Percentiles rank a stretch among this genome's conserved stretches.
Evolutionary conservation across 2,329 filamentous ascomycete species (phyloP).

Genomic region (Plenodomus tracheiphilus): DNA sequence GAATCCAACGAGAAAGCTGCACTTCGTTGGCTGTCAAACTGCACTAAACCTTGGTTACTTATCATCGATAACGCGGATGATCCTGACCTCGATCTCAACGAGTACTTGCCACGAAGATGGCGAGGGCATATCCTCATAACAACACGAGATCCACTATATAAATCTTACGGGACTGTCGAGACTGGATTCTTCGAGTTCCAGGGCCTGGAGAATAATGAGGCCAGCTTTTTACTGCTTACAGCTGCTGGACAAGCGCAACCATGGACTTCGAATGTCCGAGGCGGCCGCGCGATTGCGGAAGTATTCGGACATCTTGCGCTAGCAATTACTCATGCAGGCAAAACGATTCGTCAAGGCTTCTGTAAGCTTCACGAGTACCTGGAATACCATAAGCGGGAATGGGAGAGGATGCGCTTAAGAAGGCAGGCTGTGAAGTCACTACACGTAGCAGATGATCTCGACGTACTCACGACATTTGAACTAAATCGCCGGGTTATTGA

Average conservation of each 20-base stretch:
- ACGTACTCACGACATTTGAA: no score
- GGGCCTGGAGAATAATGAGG: slow-evolving; percentile 19
- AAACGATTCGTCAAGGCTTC: slow-evolving; percentile 17
- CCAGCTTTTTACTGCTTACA: slow-evolving; percentile 25
- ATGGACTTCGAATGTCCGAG: no score
- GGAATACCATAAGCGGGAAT: slow-evolving; percentile 13
- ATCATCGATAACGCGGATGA: slow-evolving; percentile 39
- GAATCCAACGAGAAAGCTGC: slow-evolving; percentile 33
- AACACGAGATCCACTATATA: slow-evolving; percentile 34
- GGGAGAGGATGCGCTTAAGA: slow-evolving; percentile 12
- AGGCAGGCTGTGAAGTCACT: slow-evolving; percentile 1
- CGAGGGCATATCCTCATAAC: slow-evolving; percentile 33
- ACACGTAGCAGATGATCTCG: no score
- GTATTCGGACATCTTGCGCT: slow-evolving; percentile 31
- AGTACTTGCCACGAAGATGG: slow-evolving; percentile 28
- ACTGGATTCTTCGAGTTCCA: slow-evolving; percentile 21
- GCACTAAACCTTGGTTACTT: slow-evolving; percentile 26
- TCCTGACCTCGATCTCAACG: slow-evolving; percentile 13
- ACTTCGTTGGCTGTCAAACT: slow-evolving; percentile 21
- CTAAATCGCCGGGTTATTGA: no score
- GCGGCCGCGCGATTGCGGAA: no score
- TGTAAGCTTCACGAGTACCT: slow-evolving; percentile 24
- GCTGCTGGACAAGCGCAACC: slow-evolving; percentile 19
- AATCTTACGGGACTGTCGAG: slow-evolving; percentile 24
- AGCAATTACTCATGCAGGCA: slow-evolving; percentile 28